These are phyloP conservation scores for Pseudocercospora crystallina DNA, from an alignment of 2,329 filamentous ascomycete genomes.

Conservation along the genomic window DNA sequence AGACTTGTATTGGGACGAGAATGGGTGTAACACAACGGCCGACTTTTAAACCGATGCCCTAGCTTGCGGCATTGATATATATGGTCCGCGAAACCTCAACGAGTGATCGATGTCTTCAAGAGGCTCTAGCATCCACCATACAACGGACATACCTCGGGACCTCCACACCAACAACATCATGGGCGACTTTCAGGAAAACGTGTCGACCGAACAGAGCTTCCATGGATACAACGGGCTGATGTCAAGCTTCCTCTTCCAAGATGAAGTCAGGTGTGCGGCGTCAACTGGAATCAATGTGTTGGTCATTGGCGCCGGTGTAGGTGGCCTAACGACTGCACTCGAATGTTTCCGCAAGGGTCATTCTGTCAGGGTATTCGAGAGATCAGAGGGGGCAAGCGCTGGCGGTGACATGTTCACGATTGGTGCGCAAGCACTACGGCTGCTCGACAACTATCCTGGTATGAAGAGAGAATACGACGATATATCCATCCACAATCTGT, in stretches of 20 bases:
- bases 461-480: slow-evolving; percentile 24
- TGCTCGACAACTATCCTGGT: slow-evolving; percentile 20
- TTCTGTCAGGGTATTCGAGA: slow-evolving; percentile 23
- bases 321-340: slow-evolving; percentile 24
- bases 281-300: slow-evolving; percentile 24
- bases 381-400: slow-evolving; percentile 10
- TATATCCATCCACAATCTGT: slow-evolving; percentile 21
- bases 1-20: background rate
- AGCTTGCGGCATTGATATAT: too few relatives aligned
- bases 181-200: background rate
- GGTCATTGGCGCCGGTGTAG: slow-evolving; percentile 25
- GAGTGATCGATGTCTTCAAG: too few relatives aligned
- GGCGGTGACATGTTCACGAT: slow-evolving; percentile 38
- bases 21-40: background rate
- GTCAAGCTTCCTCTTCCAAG: slow-evolving; percentile 1
- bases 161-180: background rate
- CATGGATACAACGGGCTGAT: background rate
- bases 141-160: too few relatives aligned
- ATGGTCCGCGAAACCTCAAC: too few relatives aligned
- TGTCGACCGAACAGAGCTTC: background rate
- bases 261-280: slow-evolving; percentile 12
- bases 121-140: too few relatives aligned
- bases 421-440: slow-evolving; percentile 35
- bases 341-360: slow-evolving; percentile 29
- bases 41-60: too few relatives aligned